These are phyloP conservation scores for Piper betle DNA, from an alignment of 164 flowering plant species.

Conservation along the genomic window DNA sequence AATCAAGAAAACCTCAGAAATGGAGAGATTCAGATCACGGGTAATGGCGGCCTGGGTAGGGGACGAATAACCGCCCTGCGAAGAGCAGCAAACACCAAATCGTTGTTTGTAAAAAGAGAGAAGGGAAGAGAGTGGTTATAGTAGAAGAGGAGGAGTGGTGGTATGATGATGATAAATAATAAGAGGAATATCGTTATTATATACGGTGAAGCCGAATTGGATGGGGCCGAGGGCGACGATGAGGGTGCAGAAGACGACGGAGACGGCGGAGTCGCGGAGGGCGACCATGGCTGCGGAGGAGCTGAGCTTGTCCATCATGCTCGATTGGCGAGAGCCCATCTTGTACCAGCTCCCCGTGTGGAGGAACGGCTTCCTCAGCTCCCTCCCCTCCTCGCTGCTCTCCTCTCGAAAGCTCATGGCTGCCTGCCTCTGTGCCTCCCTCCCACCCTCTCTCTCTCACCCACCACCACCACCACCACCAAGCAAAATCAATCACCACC, in stretches of 20 bases:
- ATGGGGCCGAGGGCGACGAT: slow-evolving; percentile 84
- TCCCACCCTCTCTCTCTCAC: too few species aligned
- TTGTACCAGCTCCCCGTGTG: slow-evolving; percentile 72
- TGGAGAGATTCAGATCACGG: slow-evolving; percentile 34
- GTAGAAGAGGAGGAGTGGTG: neutral
- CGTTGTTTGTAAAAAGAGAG: neutral
- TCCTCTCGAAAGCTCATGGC: slow-evolving; percentile 60
- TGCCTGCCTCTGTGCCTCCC: neutral
- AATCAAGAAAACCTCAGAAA: slow-evolving; percentile 35
- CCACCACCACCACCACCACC: neutral
- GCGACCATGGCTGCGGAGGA: slow-evolving; percentile 27
- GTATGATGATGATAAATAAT: neutral
- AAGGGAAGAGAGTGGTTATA: neutral
- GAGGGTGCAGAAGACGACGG: slow-evolving; percentile 65
- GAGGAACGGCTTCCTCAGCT: slow-evolving; percentile 55
- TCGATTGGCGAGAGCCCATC: slow-evolving; percentile 56
- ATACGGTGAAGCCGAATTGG: slow-evolving; percentile 87
- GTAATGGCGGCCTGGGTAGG: slow-evolving; percentile 51
- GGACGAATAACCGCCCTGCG: slow-evolving; percentile 56
- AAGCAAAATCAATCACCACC: too few species aligned
- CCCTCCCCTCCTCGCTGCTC: slow-evolving; percentile 31
- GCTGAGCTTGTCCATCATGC: slow-evolving; percentile 31
- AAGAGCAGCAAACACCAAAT: neutral
- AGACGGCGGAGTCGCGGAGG: slow-evolving; percentile 59
- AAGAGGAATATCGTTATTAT: neutral